Percentiles rank a stretch among this genome's conserved stretches.
Conservation (phyloP, 257 asterid genomes). For the Paraleonurus japonicus region DNA sequence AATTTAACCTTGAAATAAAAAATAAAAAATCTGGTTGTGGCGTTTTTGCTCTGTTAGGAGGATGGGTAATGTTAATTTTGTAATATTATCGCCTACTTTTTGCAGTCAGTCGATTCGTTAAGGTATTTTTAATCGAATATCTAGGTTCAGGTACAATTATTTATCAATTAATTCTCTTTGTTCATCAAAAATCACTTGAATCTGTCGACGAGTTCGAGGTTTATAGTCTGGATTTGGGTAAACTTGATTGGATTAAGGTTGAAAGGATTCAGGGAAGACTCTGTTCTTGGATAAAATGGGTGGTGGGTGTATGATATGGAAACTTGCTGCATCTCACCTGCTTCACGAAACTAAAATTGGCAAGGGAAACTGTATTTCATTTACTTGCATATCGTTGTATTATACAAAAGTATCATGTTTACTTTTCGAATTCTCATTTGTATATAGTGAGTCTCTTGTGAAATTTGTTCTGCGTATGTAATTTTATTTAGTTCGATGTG, state of each 20-base stretch:
- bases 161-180: neutral
- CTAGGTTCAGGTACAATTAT: too few relatives aligned
- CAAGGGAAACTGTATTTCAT: too few relatives aligned
- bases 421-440: too few relatives aligned
- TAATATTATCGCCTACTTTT: too few relatives aligned
- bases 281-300: conserved; percentile 29
- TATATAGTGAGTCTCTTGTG: too few relatives aligned
- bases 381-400: too few relatives aligned
- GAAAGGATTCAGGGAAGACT: conserved; percentile 26
- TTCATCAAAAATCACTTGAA: neutral
- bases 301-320: conserved; percentile 39
- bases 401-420: too few relatives aligned
- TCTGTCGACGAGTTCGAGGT: neutral
- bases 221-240: neutral
- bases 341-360: neutral
- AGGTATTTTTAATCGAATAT: too few relatives aligned
- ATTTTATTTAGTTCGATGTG: too few relatives aligned
- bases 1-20: neutral
- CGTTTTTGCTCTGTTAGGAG: neutral
- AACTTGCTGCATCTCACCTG: conserved; percentile 24
- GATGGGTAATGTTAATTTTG: too few relatives aligned
- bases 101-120: too few relatives aligned
- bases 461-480: too few relatives aligned
- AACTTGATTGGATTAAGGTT: conserved; percentile 13
- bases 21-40: neutral